Base-by-base conservation (phyloP, 768 basidiomycete species). In the Zangia roseola region DNA sequence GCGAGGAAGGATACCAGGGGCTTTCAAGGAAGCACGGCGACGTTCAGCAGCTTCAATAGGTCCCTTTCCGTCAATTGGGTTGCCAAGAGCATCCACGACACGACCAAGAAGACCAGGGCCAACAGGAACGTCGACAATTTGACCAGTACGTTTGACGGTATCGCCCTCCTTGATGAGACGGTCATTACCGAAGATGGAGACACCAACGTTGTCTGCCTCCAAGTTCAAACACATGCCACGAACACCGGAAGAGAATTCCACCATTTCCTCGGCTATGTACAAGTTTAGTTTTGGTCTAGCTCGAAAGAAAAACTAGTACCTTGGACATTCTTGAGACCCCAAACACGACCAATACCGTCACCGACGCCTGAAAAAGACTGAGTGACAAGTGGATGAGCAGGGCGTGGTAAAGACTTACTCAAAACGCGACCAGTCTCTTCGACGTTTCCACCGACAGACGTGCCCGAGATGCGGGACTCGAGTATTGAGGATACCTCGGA, bases 141-240 rank as follows among this genome's bases (percentile, higher is more conserved):
- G 91, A 64, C 97, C 95, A 57, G 97, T 99, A 72, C 97, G 94
- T 81, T 97, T 99, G 82, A 99, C 97, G 60, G 95, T 94, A 78
- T 99, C 97, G 64, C 95, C 97, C 77, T 98, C 97, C 83, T 94
- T 94, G 84, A 98, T 98, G 79, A 88, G 83, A 82, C 91, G 91
- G 75, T 92, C 90, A 69, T 88, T 89, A 83, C 88, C 89, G 82
- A 99, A 99, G 79, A 98, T 94, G 79, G 97, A 93, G 68, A 99
- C 93, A 92, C 97, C 97, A 80, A 98, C 95, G 66, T 97, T 97
- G 86, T 98, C 97, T 75, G 95, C 93, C 78, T 99, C 97, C 85
- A 99, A 88, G 89, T 99, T 99, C 74, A 99, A 76, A 75, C 94
- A 97, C 97, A 99, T 99, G 81, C 97, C 97, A 71, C 97, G 94